phyloP scores from a whole-genome alignment of 495 filamentous ascomycete genomes.

The Hapsidospora chrysogenum region DNA sequence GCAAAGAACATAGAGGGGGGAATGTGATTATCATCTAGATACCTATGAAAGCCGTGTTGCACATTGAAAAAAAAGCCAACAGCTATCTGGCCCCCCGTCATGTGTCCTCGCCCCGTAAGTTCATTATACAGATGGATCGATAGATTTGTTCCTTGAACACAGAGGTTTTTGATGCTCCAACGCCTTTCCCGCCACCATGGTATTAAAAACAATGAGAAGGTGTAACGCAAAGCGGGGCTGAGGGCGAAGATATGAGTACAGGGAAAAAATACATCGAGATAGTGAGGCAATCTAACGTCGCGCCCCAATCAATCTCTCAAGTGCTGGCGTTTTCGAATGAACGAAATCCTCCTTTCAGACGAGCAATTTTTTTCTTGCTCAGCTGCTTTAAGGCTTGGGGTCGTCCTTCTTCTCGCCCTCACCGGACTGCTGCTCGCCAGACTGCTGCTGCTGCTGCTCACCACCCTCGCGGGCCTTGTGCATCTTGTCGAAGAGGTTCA shows the following conservation, averaged over 20 bases:
- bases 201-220: slow-evolving; percentile 2
- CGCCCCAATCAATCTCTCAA: too few species aligned
- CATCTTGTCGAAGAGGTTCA: slow-evolving; percentile 99
- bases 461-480: slow-evolving; percentile 61
- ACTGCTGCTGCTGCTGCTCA: slow-evolving; percentile 37
- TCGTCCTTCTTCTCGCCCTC: slow-evolving; percentile 77
- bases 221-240: slow-evolving; percentile 1
- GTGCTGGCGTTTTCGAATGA: slow-evolving; percentile 2
- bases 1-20: neutral
- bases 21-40: slow-evolving; percentile 4
- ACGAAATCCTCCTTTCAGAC: neutral
- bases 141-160: too few species aligned
- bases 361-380: neutral
- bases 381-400: slow-evolving; percentile 27
- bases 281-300: too few species aligned
- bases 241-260: slow-evolving; percentile 3
- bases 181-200: slow-evolving; percentile 3
- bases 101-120: neutral
- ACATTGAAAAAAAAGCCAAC: too few species aligned
- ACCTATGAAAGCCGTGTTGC: too few species aligned
- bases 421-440: slow-evolving; percentile 24
- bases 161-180: slow-evolving; percentile 4
- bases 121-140: too few species aligned
- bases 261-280: slow-evolving; percentile 4
- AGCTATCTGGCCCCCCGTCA: neutral